These are phyloP conservation scores for Blepharisma stoltei DNA, from an alignment of 73 alveolate genomes.

Conservation along the genomic window DNA sequence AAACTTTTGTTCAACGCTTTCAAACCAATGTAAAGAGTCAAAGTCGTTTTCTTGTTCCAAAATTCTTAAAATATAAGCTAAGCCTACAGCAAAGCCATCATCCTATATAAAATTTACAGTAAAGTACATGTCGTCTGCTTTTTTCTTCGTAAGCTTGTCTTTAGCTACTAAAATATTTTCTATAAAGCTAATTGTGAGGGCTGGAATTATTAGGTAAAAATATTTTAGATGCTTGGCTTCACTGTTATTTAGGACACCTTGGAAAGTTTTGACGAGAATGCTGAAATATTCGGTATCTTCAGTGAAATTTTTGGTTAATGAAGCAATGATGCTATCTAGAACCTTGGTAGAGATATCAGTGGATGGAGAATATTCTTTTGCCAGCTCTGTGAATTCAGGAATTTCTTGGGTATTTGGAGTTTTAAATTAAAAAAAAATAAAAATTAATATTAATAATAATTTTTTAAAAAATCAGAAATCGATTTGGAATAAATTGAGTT, in stretches of 20 bases:
- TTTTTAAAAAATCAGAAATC: too few species aligned
- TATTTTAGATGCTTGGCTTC: slow-evolving; percentile 79
- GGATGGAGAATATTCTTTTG: slow-evolving; percentile 66
- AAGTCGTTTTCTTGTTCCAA: slow-evolving; percentile 76
- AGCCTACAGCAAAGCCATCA: slow-evolving; percentile 97
- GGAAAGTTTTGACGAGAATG: slow-evolving; percentile 76
- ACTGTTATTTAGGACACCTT: slow-evolving; percentile 65
- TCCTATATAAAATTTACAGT: slow-evolving; percentile 72
- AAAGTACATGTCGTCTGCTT: slow-evolving; percentile 56
- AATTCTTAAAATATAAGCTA: slow-evolving; percentile 88
- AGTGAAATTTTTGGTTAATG: slow-evolving; percentile 73
- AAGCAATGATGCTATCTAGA: slow-evolving; percentile 79
- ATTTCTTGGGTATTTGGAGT: slow-evolving; percentile 48
- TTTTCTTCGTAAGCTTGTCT: slow-evolving; percentile 88
- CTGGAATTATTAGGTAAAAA: slow-evolving; percentile 91
- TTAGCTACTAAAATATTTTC: slow-evolving; percentile 86
- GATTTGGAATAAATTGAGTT: slow-evolving; percentile 83
- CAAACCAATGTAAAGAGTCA: slow-evolving; percentile 93
- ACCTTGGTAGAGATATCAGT: slow-evolving; percentile 74
- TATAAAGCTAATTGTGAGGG: slow-evolving; percentile 84
- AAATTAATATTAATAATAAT: too few species aligned
- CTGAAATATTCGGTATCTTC: slow-evolving; percentile 88
- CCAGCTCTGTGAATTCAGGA: slow-evolving; percentile 43
- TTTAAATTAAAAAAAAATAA: too few species aligned
- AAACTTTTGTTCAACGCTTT: slow-evolving; percentile 53